These are phyloP conservation scores for Penicillium sp. DNA, from an alignment of 2,329 filamentous ascomycete species.

Conservation along the genomic window DNA sequence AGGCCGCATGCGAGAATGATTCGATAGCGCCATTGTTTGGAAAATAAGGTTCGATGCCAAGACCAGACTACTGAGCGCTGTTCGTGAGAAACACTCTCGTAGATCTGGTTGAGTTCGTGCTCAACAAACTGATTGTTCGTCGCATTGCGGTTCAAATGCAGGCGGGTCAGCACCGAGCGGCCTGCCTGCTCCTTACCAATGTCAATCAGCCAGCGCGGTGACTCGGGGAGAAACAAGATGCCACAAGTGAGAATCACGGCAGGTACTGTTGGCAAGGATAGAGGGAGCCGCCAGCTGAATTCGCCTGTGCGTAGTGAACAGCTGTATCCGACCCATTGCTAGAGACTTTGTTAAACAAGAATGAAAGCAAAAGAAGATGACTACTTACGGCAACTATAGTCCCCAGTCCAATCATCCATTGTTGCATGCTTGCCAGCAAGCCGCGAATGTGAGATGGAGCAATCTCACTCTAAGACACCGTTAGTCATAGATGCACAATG, in stretches of 20 bases:
- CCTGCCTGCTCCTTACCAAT: conserved; percentile 35
- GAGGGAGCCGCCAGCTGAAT: conserved; percentile 37
- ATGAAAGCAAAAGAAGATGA: background rate
- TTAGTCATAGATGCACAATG: conserved; percentile 4
- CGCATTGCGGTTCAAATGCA: conserved; percentile 30
- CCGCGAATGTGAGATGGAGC: conserved; percentile 39
- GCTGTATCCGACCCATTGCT: conserved; percentile 50
- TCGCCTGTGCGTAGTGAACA: conserved; percentile 32
- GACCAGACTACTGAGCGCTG: conserved; percentile 33
- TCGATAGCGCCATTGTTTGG: conserved; percentile 44
- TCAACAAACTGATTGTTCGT: conserved; percentile 35
- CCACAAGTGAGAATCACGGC: conserved; percentile 37
- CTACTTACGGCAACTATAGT: conserved; percentile 39
- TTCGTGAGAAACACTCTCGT: conserved; percentile 39
- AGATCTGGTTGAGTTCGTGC: conserved; percentile 42
- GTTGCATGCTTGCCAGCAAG: conserved; percentile 40
- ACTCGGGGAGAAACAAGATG: conserved; percentile 33
- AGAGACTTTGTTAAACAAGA: conserved; percentile 10
- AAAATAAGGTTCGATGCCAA: conserved; percentile 42
- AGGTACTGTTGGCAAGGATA: conserved; percentile 38
- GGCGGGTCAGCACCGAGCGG: conserved; percentile 28
- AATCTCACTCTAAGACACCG: conserved; percentile 33
- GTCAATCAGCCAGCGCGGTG: conserved; percentile 38
- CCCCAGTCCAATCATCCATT: conserved; percentile 46
- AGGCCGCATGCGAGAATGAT: conserved; percentile 48